Percentiles rank a stretch among this genome's conserved stretches.
These are phyloP conservation scores for Pseudopithomyces maydicus DNA, from an alignment of 2,329 filamentous ascomycete genomes.

Conservation along the genomic window DNA sequence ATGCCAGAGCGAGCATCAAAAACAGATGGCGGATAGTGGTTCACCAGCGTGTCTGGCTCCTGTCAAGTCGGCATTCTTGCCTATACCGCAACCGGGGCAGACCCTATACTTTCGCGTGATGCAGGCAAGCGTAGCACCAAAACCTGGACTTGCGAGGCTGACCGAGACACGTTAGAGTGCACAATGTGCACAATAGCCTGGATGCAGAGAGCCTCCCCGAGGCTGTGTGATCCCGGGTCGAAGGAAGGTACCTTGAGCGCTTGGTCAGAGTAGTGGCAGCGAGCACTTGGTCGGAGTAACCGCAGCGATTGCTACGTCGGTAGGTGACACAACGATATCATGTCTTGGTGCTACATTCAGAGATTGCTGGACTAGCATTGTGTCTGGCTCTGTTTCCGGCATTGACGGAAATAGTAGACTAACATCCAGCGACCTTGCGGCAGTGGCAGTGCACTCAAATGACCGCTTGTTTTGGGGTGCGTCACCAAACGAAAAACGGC, in stretches of 20 bases:
- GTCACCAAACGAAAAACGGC: constrained; percentile 1
- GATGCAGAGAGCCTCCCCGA: neutral
- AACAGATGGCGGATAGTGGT: constrained; percentile 30
- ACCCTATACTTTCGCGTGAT: constrained; percentile 17
- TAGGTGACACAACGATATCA: too few species aligned
- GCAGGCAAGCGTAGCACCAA: constrained; percentile 20
- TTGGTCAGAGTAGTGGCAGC: neutral
- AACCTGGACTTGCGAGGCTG: neutral
- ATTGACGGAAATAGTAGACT: neutral
- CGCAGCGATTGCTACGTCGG: too few species aligned
- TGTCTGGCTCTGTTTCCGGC: neutral
- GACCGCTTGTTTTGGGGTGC: constrained; percentile 2
- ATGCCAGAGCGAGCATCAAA: constrained; percentile 39
- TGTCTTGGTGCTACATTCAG: neutral
- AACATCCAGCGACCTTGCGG: too few species aligned
- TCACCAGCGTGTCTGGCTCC: constrained; percentile 38
- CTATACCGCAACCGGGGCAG: constrained; percentile 24
- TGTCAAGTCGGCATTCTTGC: constrained; percentile 42
- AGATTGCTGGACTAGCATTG: neutral
- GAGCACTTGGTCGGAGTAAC: too few species aligned
- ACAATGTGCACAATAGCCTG: neutral
- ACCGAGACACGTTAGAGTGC: neutral
- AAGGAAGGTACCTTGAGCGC: neutral
- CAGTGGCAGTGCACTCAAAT: neutral
- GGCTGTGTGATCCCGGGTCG: neutral